phyloP scores from a whole-genome alignment of 768 basidiomycete genomes.

The Panus rudis region DNA sequence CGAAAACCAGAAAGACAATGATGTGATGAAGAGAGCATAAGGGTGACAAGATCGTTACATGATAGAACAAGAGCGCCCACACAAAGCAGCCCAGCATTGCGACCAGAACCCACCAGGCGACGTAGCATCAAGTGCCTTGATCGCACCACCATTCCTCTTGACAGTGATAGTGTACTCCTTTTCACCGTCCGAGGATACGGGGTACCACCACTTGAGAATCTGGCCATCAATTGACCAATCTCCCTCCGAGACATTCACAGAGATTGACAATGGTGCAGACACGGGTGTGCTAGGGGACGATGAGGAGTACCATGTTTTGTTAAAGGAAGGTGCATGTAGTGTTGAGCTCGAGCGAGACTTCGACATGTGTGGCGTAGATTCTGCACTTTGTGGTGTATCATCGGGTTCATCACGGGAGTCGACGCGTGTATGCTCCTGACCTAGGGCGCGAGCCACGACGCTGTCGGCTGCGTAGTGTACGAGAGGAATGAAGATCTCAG shows the following conservation, averaged over 20 bases:
- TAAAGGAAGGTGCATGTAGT: not conserved
- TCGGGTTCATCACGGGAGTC: conserved; percentile 1
- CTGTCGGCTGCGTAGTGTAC: conserved; percentile 72
- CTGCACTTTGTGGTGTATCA: conserved; percentile 7
- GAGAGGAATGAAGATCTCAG: conserved; percentile 87
- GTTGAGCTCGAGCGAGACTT: conserved; percentile 1
- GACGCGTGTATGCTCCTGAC: too few species aligned
- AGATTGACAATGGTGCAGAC: conserved; percentile 28
- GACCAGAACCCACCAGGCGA: not conserved
- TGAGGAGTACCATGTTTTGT: conserved; percentile 7
- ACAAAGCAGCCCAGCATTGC: conserved; percentile 7
- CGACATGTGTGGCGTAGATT: conserved; percentile 5
- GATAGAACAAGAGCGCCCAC: not conserved
- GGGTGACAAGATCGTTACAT: not conserved
- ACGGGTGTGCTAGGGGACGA: not conserved
- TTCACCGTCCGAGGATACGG: conserved; percentile 23
- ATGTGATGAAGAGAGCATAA: not conserved
- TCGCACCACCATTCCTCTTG: conserved; percentile 23
- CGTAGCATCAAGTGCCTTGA: conserved; percentile 16
- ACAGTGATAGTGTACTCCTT: conserved; percentile 26
- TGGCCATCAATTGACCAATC: conserved; percentile 41
- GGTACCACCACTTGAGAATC: conserved; percentile 37
- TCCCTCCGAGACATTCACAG: conserved; percentile 41
- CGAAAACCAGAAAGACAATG: not conserved
- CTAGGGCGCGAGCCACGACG: conserved; percentile 10